These are phyloP conservation scores for Phytophthora foliorum DNA, from an alignment of 352 stramenopile species.

Conservation along the genomic window DNA sequence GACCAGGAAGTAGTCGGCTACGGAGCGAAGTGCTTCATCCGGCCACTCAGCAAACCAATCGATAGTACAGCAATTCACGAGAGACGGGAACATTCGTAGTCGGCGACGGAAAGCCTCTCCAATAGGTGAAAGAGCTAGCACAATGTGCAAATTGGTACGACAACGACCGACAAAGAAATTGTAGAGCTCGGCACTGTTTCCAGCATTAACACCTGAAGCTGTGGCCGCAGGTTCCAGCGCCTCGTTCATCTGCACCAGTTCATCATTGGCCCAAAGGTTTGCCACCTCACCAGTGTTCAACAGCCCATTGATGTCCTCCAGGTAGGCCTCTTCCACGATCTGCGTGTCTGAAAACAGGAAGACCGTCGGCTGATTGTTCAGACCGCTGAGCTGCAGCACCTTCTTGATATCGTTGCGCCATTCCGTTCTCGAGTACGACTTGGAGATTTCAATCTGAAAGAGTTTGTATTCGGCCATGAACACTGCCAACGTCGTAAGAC, in stretches of 20 bases:
- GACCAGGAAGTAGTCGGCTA: slow-evolving; percentile 94
- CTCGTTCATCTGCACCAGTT: slow-evolving; percentile 88
- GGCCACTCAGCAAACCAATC: slow-evolving; percentile 98
- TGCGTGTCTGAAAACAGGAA: slow-evolving; percentile 96
- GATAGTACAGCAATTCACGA: slow-evolving; percentile 98
- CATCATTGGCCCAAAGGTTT: slow-evolving; percentile 93
- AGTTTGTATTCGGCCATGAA: slow-evolving; percentile 96
- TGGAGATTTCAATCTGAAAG: slow-evolving; percentile 97
- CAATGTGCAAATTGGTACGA: slow-evolving; percentile 95
- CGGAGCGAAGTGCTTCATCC: slow-evolving; percentile 92
- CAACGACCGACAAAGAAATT: slow-evolving; percentile 93
- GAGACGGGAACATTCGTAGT: slow-evolving; percentile 96
- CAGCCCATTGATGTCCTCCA: slow-evolving; percentile 95
- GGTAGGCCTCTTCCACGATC: slow-evolving; percentile 93
- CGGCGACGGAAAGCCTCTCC: slow-evolving; percentile 94
- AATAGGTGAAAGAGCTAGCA: slow-evolving; percentile 94
- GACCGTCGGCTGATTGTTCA: slow-evolving; percentile 90
- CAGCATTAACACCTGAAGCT: slow-evolving; percentile 72
- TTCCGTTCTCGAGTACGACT: slow-evolving; percentile 93
- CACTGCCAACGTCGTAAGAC: slow-evolving; percentile 93
- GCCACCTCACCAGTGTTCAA: slow-evolving; percentile 95
- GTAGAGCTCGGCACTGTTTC: slow-evolving; percentile 83
- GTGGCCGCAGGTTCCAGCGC: slow-evolving; percentile 72
- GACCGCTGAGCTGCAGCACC: slow-evolving; percentile 78
- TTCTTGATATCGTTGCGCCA: slow-evolving; percentile 96